Evolutionary conservation across 2,329 filamentous ascomycete species (phyloP).

Genomic region (Diaporthe caulivora): DNA sequence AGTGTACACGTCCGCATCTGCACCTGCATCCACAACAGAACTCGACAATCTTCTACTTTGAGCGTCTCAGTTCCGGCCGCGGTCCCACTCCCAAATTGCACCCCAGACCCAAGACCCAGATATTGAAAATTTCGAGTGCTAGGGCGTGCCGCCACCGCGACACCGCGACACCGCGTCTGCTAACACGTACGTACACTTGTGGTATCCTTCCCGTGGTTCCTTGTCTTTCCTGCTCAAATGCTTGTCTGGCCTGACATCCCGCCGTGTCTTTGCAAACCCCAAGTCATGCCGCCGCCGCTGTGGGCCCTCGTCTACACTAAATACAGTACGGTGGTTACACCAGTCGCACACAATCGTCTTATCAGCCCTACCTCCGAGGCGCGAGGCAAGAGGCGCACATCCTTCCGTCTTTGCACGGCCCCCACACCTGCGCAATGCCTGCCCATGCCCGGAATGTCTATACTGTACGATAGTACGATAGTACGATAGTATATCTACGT

Average conservation of each 20-base stretch:
- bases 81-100: slow-evolving; percentile 6
- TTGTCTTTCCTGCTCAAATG: not conserved
- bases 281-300: slow-evolving; percentile 1
- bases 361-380: slow-evolving; percentile 21
- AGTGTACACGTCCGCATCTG: not conserved
- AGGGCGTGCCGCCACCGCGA: slow-evolving; percentile 3
- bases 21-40: slow-evolving; percentile 6
- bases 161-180: not conserved
- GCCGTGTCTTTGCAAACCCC: not conserved
- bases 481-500: not conserved
- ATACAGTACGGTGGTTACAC: slow-evolving; percentile 2
- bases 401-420: not conserved
- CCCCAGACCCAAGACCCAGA: slow-evolving; percentile 27
- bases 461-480: not conserved
- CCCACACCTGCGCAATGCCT: not conserved
- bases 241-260: not conserved
- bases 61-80: slow-evolving; percentile 4
- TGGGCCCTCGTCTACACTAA: slow-evolving; percentile 6
- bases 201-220: too few species aligned
- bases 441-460: not conserved
- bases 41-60: slow-evolving; percentile 4
- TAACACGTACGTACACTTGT: not conserved
- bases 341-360: slow-evolving; percentile 22
- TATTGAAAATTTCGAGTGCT: slow-evolving; percentile 32
- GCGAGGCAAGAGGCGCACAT: slow-evolving; percentile 11